A percentile compares a stretch with the other conserved stretches of the same genome.
These are phyloP conservation scores for Scleromitrula shiraiana DNA, from an alignment of 2,329 filamentous ascomycete species.

Conservation along the genomic window DNA sequence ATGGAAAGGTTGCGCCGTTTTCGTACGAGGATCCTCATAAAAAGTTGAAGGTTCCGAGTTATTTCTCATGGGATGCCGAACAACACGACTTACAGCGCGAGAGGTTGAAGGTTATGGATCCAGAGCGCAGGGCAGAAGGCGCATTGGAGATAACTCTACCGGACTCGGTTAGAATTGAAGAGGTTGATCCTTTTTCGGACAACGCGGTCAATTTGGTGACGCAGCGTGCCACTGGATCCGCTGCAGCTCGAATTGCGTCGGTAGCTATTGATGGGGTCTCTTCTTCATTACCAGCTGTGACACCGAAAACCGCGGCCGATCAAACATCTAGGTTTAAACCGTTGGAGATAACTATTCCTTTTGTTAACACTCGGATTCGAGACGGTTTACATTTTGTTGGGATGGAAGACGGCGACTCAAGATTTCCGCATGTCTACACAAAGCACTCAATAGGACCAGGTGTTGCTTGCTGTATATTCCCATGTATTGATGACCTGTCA, in stretches of 20 bases:
- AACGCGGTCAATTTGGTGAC: slow-evolving; percentile 38
- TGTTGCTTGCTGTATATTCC: slow-evolving; percentile 78
- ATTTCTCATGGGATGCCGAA: slow-evolving; percentile 56
- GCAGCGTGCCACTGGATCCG: slow-evolving; percentile 31
- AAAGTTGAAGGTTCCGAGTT: slow-evolving; percentile 50
- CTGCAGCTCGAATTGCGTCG: slow-evolving; percentile 21
- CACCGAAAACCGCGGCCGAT: slow-evolving; percentile 29
- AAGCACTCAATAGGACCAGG: slow-evolving; percentile 72
- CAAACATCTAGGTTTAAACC: slow-evolving; percentile 43
- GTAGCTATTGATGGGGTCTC: slow-evolving; percentile 30
- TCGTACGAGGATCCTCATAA: slow-evolving; percentile 55
- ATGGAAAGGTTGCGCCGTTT: slow-evolving; percentile 29
- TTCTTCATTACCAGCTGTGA: slow-evolving; percentile 28
- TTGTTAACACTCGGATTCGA: slow-evolving; percentile 63
- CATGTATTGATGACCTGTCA: slow-evolving; percentile 80
- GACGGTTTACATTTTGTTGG: slow-evolving; percentile 93
- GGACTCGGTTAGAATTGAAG: slow-evolving; percentile 51
- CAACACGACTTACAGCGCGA: slow-evolving; percentile 70
- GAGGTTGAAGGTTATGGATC: slow-evolving; percentile 41
- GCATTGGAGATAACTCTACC: slow-evolving; percentile 54
- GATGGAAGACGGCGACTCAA: slow-evolving; percentile 65
- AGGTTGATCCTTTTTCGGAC: slow-evolving; percentile 45
- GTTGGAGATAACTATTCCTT: slow-evolving; percentile 66
- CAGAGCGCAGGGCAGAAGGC: slow-evolving; percentile 38
- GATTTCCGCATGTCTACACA: slow-evolving; percentile 90